Base-by-base conservation (phyloP, 2,329 filamentous ascomycete genomes). In the Parafenestella ontariensis region DNA sequence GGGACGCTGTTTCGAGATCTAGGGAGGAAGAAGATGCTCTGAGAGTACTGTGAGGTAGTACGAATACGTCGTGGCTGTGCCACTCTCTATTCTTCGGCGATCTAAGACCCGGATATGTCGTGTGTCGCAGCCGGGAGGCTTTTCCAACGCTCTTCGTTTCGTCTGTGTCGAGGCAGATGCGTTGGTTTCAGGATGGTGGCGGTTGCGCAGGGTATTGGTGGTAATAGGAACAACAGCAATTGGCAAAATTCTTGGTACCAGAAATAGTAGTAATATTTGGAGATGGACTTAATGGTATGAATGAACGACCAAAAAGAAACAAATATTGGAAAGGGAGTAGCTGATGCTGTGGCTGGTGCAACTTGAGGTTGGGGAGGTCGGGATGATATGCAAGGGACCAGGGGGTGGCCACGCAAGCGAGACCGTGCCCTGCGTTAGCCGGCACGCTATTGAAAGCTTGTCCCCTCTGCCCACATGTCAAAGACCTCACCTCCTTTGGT, bases 91-190 rank as follows among this genome's bases (percentile, higher is more conserved):
- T 39, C 24, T 54, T 54, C 63, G 63, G 61, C 49, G 43, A 43
- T 43, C 34, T 20, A 34, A 10, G 46, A 48, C 42, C 62, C 61
- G 66, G 53, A 53, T 50, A 37, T 33, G 42, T 50, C 29, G 24
- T 40, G 49, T 64, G 63, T 68, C 56, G 64, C 66, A 66, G 59
- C 34, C 41, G 34, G 42, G 42, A 37, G 50, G 20, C 8, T 20
- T 44, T 33, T 61, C 55, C 49, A 46, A 58, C 64, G 52, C 52
- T 46, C 24, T 46, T 26, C n/a, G 64, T 67, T 64, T 65, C 62
- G 60, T 39, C 41, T 26, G 53, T 56, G 51, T 53, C 21, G 48
- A 41, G 51, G 21, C 11, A 10, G 39, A 47, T 33, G 49, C 53
- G 58, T 43, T 21, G 17, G 55, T 58, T 62, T 59, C 54, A 59